A percentile compares a stretch with the other conserved stretches of the same genome.
Evolutionary conservation across 192 early-diverging fungal genomes (phyloP).

Genomic region (Allomyces arbusculus): DNA sequence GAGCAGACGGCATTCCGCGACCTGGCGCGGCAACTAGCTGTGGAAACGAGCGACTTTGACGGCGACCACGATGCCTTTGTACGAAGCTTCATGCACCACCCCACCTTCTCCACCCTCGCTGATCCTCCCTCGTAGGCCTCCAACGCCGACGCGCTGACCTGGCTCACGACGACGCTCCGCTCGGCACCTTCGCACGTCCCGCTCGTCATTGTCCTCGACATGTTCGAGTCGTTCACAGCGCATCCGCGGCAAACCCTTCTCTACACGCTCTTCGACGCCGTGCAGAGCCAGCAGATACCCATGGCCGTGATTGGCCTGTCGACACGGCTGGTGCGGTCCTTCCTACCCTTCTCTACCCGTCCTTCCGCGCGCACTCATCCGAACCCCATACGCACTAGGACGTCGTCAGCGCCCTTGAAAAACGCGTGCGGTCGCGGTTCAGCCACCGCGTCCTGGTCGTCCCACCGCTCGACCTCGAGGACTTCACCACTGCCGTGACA

Average conservation of each 20-base stretch:
- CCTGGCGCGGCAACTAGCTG: slow-evolving; percentile 62
- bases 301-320: slow-evolving; percentile 75
- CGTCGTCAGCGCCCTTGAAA: slow-evolving; percentile 66
- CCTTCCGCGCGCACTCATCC: background rate
- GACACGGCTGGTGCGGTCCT: slow-evolving; percentile 31
- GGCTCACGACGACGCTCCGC: slow-evolving; percentile 39
- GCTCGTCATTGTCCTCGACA: slow-evolving; percentile 75
- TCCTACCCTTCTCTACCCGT: slow-evolving; percentile 1
- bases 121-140: slow-evolving; percentile 23
- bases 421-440: slow-evolving; percentile 85
- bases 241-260: slow-evolving; percentile 83
- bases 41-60: slow-evolving; percentile 25
- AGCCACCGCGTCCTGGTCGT: slow-evolving; percentile 39
- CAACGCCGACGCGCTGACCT: slow-evolving; percentile 46
- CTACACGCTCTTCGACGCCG: slow-evolving; percentile 84
- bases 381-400: slow-evolving; percentile 14
- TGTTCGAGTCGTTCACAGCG: slow-evolving; percentile 78
- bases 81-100: no score
- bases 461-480: background rate
- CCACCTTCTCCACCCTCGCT: slow-evolving; percentile 7
- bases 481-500: background rate
- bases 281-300: slow-evolving; percentile 60
- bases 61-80: no score
- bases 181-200: slow-evolving; percentile 34
- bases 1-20: slow-evolving; percentile 62